Conservation (phyloP, 2,329 filamentous ascomycete genomes). For the Calonectria naviculata region DNA sequence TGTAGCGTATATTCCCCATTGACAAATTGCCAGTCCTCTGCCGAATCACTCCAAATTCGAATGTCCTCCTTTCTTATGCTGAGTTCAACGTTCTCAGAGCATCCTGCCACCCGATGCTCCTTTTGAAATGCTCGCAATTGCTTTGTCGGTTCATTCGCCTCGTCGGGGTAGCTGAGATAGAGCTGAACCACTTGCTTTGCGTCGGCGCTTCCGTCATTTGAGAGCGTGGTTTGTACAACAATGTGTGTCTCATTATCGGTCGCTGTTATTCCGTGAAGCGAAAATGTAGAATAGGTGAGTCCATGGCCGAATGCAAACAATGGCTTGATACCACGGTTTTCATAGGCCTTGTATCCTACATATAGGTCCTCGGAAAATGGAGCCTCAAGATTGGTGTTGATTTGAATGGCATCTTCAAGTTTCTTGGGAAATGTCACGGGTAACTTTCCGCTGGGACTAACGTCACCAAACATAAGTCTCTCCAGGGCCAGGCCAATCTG, state of each 20-base stretch:
- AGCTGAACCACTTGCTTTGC: not conserved
- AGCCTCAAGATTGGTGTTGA: not conserved
- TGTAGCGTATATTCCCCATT: not conserved
- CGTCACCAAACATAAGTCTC: not conserved
- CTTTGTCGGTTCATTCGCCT: not conserved
- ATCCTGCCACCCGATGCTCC: not conserved
- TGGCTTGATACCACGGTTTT: not conserved
- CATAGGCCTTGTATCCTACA: not conserved
- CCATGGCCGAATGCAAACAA: not conserved
- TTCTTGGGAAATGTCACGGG: not conserved
- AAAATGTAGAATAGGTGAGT: not conserved
- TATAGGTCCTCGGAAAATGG: not conserved
- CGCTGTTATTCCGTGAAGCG: not conserved
- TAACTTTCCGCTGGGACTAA: not conserved
- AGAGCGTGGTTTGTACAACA: not conserved
- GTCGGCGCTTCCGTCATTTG: not conserved
- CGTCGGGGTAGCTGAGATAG: not conserved
- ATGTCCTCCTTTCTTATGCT: not conserved
- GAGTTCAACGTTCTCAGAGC: not conserved
- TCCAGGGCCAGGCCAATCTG: not conserved
- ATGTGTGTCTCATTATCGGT: not conserved
- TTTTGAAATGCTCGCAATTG: not conserved
- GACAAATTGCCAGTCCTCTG: not conserved
- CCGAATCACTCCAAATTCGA: not conserved
- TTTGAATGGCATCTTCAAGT: not conserved